phyloP scores from a whole-genome alignment of 805 yeast species.

The Kluyveromyces nonfermentans region DNA sequence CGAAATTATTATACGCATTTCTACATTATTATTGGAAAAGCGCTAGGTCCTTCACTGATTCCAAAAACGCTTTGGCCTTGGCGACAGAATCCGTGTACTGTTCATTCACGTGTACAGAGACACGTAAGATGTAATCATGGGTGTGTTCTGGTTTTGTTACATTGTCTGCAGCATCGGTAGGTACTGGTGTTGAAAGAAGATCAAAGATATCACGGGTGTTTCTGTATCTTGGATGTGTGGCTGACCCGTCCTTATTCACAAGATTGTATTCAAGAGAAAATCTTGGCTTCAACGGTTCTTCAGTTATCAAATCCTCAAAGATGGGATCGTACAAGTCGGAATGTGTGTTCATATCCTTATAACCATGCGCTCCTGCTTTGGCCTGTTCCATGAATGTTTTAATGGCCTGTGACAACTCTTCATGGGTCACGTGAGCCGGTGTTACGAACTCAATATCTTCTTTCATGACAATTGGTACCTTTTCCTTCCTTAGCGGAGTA shows the following conservation, averaged over 20 bases:
- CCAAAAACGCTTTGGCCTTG: conserved; percentile 20
- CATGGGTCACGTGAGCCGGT: conserved; percentile 23
- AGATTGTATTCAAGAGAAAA: conserved; percentile 18
- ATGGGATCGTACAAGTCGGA: conserved; percentile 48
- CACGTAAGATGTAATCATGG: conserved; percentile 12
- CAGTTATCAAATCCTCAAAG: conserved; percentile 50
- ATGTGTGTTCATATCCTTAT: conserved; percentile 13
- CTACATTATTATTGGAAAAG: neutral
- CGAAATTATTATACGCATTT: neutral
- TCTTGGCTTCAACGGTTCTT: conserved; percentile 24
- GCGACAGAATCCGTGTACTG: conserved; percentile 16
- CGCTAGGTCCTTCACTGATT: conserved; percentile 15
- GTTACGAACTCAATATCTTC: conserved; percentile 26
- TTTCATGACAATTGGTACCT: conserved; percentile 25
- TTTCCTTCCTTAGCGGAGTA: conserved; percentile 6
- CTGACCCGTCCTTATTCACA: conserved; percentile 5
- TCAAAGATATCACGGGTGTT: conserved; percentile 21
- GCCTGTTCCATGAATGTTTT: conserved; percentile 38
- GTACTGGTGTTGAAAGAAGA: conserved; percentile 11
- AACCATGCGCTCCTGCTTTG: conserved; percentile 28
- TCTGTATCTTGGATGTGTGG: neutral
- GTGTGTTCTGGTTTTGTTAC: neutral
- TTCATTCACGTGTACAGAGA: conserved; percentile 16
- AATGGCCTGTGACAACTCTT: conserved; percentile 37
- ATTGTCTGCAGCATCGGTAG: neutral